Evolutionary conservation across 805 yeast genomes (phyloP).

Genomic region (Naumovozyma baii): DNA sequence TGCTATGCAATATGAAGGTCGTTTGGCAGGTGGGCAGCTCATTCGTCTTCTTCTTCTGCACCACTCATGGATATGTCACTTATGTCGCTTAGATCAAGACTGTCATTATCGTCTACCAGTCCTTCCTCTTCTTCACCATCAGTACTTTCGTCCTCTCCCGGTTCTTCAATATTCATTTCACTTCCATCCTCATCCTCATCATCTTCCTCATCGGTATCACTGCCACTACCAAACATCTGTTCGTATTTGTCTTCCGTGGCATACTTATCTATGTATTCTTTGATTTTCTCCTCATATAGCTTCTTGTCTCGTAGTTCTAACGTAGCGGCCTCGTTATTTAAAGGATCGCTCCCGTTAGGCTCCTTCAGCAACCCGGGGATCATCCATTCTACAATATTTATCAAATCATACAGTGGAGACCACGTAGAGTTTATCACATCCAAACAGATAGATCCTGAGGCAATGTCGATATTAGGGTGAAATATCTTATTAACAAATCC

Average conservation of each 20-base stretch:
- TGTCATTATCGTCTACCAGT: constrained; percentile 22
- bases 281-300: constrained; percentile 59
- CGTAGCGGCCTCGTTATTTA: constrained; percentile 82
- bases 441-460: constrained; percentile 83
- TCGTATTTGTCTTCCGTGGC: constrained; percentile 39
- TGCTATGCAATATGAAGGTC: too few relatives aligned
- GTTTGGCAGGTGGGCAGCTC: too few relatives aligned
- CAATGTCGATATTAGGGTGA: constrained; percentile 92
- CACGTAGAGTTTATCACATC: constrained; percentile 96
- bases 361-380: constrained; percentile 84
- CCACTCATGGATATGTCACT: too few relatives aligned
- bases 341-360: constrained; percentile 91
- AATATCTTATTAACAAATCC: constrained; percentile 86
- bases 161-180: constrained; percentile 19
- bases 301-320: constrained; percentile 60
- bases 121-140: constrained; percentile 10
- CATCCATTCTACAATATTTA: constrained; percentile 86
- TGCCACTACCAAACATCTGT: constrained; percentile 37
- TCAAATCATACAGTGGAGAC: constrained; percentile 94
- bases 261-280: constrained; percentile 60
- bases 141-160: constrained; percentile 19
- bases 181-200: constrained; percentile 29
- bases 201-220: constrained; percentile 40
- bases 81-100: constrained; percentile 25
- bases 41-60: too few relatives aligned